Evolutionary conservation across 2,329 filamentous ascomycete genomes (phyloP).

Genomic region (Penicillium palitans): DNA sequence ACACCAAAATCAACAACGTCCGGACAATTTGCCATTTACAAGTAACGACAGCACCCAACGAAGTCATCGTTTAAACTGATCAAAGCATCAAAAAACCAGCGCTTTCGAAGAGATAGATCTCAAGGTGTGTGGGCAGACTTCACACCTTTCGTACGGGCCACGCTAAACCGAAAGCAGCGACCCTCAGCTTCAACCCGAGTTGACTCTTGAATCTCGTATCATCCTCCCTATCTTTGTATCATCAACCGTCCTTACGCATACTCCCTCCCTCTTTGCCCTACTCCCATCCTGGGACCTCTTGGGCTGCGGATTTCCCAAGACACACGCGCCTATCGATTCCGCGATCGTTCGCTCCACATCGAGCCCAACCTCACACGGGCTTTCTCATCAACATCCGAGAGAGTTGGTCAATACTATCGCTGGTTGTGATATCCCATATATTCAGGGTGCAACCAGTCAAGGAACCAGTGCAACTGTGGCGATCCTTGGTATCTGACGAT

Average conservation of each 20-base stretch:
- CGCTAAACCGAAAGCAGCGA: conserved; percentile 47
- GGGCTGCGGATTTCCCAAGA: conserved; percentile 26
- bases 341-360: conserved; percentile 20
- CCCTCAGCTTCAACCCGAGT: conserved; percentile 44
- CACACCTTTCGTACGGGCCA: conserved; percentile 24
- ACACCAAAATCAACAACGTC: neutral
- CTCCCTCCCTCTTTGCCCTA: conserved; percentile 18
- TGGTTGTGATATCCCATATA: conserved; percentile 36
- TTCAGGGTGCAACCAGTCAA: conserved; percentile 34
- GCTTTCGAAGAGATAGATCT: neutral
- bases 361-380: conserved; percentile 19
- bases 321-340: conserved; percentile 24
- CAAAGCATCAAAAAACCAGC: neutral
- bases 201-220: conserved; percentile 28
- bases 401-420: conserved; percentile 30
- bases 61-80: neutral
- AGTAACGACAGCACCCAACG: neutral
- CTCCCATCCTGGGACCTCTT: conserved; percentile 30
- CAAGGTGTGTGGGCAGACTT: conserved; percentile 28
- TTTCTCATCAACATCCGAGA: conserved; percentile 23
- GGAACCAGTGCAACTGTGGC: conserved; percentile 44
- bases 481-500: conserved; percentile 46
- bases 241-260: conserved; percentile 31
- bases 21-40: neutral
- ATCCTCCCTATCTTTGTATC: conserved; percentile 35